These are phyloP conservation scores for Fusarium sp. DNA, from an alignment of 2,329 filamentous ascomycete species.

Conservation along the genomic window DNA sequence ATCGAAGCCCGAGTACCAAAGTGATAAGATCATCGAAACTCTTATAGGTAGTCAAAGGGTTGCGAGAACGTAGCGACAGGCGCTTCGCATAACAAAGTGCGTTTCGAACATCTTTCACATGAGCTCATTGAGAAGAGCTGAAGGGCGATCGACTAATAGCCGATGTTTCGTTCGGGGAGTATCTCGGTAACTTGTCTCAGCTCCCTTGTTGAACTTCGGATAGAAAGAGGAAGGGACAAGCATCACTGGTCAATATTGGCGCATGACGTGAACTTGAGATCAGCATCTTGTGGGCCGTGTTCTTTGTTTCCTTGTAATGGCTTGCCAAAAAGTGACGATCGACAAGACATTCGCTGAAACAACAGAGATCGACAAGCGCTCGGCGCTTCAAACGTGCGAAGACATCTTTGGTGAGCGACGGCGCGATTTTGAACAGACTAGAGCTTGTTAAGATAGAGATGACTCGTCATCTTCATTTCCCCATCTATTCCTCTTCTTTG, in stretches of 20 bases:
- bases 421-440: conserved; percentile 34
- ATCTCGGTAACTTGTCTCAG: conserved; percentile 15
- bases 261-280: conserved; percentile 29
- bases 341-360: conserved; percentile 29
- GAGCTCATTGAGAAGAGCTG: neutral
- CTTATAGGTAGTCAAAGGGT: neutral
- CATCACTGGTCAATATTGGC: conserved; percentile 14
- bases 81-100: conserved; percentile 12
- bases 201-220: neutral
- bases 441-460: neutral
- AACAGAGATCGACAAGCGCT: conserved; percentile 24
- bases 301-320: conserved; percentile 22
- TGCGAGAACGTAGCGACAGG: neutral
- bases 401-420: conserved; percentile 20
- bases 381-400: conserved; percentile 23
- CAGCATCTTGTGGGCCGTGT: conserved; percentile 14
- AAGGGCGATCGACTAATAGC: conserved; percentile 8
- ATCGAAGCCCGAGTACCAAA: neutral
- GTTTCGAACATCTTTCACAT: conserved; percentile 11
- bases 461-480: conserved; percentile 42
- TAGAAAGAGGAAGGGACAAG: conserved; percentile 12
- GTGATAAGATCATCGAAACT: neutral
- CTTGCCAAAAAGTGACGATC: conserved; percentile 35
- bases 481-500: conserved; percentile 1
- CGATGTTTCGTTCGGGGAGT: conserved; percentile 36